Evolutionary conservation across 1,139 yeast species (phyloP), one percentile per base, ranked within the genome.

Genomic region (Casaregolazyma suthepensis): DNA sequence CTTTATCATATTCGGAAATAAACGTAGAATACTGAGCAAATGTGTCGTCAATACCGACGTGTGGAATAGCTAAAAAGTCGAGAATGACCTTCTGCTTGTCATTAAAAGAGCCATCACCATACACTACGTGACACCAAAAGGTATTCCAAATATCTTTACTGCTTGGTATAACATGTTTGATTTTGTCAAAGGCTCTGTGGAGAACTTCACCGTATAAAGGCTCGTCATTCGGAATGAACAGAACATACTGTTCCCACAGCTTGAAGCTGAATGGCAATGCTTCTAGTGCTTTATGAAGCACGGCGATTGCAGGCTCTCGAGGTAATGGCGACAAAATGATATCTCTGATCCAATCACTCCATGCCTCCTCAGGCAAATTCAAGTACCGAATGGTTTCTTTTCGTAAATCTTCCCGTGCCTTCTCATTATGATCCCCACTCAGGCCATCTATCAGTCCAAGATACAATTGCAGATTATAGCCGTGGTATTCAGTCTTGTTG

Each of bases 21-120:
- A 79, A 77, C 0, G 71, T 53, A 0, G 85, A 80, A 48, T 70
- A 73, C 7, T 69, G 70, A 15, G 71, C 63, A 57, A 74, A 79
- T 0, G 82, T 75, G 0, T 73, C 72, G 1, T 73, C 74, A 4
- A 81, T 55, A 5, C 65, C 59, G 1, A 60, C 57, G 61, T 79
- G 84, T 0, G 84, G 83, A 43, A 66, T 61, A 9, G 66, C 57
- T 3, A 81, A 65, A 29, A 63, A 43, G 70, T 64, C 35, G 69
- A 56, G 55, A 74, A 73, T 18, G 4, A 63, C 63, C 48, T 66
- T 64, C 48, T 46, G 26, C 61, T 13, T 26, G 13, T 13, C n/a
- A 23, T 10, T 15, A 7, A 37, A 29, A 22, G n/a, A n/a, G 15
- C 23, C 43, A 22, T 15, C 12, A 18, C 20, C 18, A 26, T 17